Evolutionary conservation across 2,329 filamentous ascomycete species (phyloP).

Genomic region (Proliferodiscus dingleyae): DNA sequence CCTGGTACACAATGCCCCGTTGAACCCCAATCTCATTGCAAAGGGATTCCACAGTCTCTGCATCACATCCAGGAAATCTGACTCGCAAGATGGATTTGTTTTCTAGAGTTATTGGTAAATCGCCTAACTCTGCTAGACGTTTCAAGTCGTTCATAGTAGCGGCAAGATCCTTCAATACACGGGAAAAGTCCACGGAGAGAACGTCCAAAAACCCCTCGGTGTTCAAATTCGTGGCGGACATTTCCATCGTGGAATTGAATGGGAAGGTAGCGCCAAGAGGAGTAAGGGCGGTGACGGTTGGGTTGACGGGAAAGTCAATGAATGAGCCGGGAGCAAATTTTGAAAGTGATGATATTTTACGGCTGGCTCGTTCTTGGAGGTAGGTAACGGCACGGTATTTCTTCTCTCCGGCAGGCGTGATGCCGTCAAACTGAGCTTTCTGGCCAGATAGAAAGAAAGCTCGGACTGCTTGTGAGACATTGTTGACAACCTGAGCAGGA

Average conservation of each 20-base stretch:
- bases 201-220: conserved; percentile 79
- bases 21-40: conserved; percentile 85
- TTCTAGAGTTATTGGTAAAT: conserved; percentile 75
- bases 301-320: conserved; percentile 83
- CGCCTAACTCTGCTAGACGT: conserved; percentile 69
- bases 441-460: conserved; percentile 91
- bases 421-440: conserved; percentile 80
- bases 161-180: conserved; percentile 77
- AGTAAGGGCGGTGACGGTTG: conserved; percentile 83
- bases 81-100: conserved; percentile 60
- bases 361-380: conserved; percentile 67
- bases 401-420: conserved; percentile 68
- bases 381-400: conserved; percentile 72
- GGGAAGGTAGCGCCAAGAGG: conserved; percentile 58
- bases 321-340: conserved; percentile 66
- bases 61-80: conserved; percentile 87
- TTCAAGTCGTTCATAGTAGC: conserved; percentile 77
- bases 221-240: conserved; percentile 61
- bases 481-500: conserved; percentile 86
- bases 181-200: conserved; percentile 81
- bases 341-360: conserved; percentile 58
- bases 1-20: conserved; percentile 73
- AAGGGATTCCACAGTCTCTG: conserved; percentile 71
- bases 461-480: conserved; percentile 88
- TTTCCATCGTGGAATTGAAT: conserved; percentile 33